phyloP scores from a whole-genome alignment of 106 monocot species.

The Platanthera zijinensis region DNA sequence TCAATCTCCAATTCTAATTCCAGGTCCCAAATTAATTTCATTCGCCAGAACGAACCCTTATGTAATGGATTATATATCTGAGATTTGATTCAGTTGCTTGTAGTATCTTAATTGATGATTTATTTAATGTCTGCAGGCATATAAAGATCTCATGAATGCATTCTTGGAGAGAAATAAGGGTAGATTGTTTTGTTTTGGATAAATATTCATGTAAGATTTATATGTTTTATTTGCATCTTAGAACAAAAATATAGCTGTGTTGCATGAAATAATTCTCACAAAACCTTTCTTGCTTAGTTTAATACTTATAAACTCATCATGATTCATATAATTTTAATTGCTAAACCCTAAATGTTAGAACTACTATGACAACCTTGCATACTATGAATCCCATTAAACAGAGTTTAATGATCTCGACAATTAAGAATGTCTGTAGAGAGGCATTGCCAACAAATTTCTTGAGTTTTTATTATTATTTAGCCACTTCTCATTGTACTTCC shows the following conservation, averaged over 20 bases:
- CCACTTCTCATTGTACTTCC: too few species aligned
- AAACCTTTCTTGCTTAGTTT: conserved; percentile 1
- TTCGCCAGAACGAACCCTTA: not conserved
- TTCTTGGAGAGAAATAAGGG: conserved; percentile 93
- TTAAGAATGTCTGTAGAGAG: not conserved
- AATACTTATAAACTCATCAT: not conserved
- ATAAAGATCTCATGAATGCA: conserved; percentile 89
- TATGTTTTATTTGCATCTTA: not conserved
- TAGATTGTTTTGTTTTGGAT: not conserved
- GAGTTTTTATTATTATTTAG: too few species aligned
- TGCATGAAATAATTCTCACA: not conserved
- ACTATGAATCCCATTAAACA: not conserved
- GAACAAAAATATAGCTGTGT: not conserved
- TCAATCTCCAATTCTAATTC: too few species aligned
- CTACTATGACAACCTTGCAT: not conserved
- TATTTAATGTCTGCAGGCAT: conserved; percentile 54
- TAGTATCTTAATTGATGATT: not conserved
- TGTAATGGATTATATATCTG: not conserved
- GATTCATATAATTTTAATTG: not conserved
- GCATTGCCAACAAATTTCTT: not conserved
- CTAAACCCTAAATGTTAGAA: not conserved
- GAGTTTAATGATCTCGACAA: not conserved
- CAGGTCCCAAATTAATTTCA: too few species aligned
- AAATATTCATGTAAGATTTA: not conserved
- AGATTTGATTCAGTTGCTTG: not conserved